phyloP scores from a whole-genome alignment of 75 land plant species.

The Chamaecyparis obtusa region DNA sequence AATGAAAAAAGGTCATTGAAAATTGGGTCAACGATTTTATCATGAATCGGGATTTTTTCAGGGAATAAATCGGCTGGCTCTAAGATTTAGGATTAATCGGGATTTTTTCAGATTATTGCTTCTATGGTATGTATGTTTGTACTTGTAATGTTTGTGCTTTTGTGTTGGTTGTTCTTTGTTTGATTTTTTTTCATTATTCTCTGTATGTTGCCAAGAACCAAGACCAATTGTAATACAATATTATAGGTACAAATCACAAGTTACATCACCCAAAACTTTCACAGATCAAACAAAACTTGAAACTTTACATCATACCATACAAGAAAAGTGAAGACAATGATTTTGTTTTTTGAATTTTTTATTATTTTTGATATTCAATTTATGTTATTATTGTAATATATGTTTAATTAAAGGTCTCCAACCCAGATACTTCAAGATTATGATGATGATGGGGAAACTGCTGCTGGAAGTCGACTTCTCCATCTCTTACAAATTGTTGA shows the following conservation, averaged over 20 bases:
- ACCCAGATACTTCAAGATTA: conserved; percentile 42
- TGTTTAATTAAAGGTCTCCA: not conserved
- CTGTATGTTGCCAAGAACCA: not conserved
- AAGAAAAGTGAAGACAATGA: not conserved
- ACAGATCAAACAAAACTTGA: not conserved
- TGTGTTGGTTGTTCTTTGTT: not conserved
- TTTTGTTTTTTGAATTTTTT: not conserved
- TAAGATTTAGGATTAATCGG: too few relatives aligned
- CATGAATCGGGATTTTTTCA: too few relatives aligned
- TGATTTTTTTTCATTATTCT: not conserved
- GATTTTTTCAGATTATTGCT: too few relatives aligned
- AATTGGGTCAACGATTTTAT: too few relatives aligned
- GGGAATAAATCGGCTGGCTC: too few relatives aligned
- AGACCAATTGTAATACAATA: not conserved
- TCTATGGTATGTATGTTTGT: not conserved
- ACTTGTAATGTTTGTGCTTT: not conserved
- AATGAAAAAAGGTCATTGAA: too few relatives aligned
- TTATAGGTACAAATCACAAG: not conserved
- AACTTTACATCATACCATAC: not conserved
- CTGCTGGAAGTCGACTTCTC: conserved; percentile 48
- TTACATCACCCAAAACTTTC: not conserved
- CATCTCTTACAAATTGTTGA: conserved; percentile 45
- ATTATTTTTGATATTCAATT: not conserved
- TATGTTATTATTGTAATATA: not conserved
- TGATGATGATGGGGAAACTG: conserved; percentile 60